Base-by-base conservation (phyloP, 768 basidiomycete genomes). In the Tephrocybe sp. region DNA sequence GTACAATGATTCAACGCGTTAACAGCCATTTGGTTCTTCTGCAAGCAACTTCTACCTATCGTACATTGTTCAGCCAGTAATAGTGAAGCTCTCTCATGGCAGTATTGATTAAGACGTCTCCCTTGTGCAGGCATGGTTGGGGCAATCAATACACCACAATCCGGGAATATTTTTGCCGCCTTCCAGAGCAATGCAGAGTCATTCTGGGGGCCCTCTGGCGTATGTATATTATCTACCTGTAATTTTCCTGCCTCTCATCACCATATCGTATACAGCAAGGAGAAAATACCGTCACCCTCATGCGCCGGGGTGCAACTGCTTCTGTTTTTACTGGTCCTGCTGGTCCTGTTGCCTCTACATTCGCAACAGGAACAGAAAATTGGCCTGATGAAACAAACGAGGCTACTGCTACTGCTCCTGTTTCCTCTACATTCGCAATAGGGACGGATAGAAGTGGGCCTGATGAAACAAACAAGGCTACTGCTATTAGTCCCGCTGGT, bases 1-100 rank as follows among this genome's bases (percentile, higher is more conserved):
- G n/a, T n/a, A n/a, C n/a, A n/a, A n/a, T n/a, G n/a, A n/a, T n/a
- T n/a, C n/a, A n/a, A n/a, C n/a, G n/a, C n/a, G n/a, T n/a, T 35
- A 18, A 5, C 34, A 69, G 80, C 80, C 5, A 71, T 82, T 37
- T 83, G 78, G 77, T 80, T 81, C 72, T 82, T 68, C 73, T 83
- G 82, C 69, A 77, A 79, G 52, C 77, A 77, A 59, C 60, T 71
- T 11, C 2, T 44, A 3, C 74, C 73, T 1, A 1, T 34, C 1
- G 61, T 68, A 11, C 80, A 83, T 61, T 82, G 81, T 55, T 39
- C 49, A 9, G 47, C 60, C 15, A 68, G 69, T 67, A 43, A 40
- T 57, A 43, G 9, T 19, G 5, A 41, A 5, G 11, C 28, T 30
- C 12, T 12, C 28, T 12, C 28, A 7, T 30, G 28, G 28, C 28